Evolutionary conservation across 148 eudicot species (phyloP), one percentile per base, ranked within the genome.

Genomic region (Dianthus caryophyllus): DNA sequence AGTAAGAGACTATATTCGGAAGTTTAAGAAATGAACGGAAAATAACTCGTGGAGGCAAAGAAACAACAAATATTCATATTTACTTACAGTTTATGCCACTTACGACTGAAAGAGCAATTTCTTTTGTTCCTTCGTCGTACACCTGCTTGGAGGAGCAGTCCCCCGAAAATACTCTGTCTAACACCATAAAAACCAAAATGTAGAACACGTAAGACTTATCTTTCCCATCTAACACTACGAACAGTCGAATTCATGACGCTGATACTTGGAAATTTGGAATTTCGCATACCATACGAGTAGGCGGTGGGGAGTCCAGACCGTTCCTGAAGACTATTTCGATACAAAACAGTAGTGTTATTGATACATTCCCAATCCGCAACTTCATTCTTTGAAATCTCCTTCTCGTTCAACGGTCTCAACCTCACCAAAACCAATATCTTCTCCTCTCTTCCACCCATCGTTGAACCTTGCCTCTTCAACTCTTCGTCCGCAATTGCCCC

Each of bases 281-380:
- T 63, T 22, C 20, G 54, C 82, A 72, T 85, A 92, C 97, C 97
- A 79, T 77, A 92, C 70, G 97, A 62, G 69, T 88, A 87, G 21
- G 86, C 90, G 14, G 97, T 87, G 52, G 97, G 97, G 63, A 92
- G 87, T 68, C 91, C 91, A 61, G 97, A 89, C 52, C 97, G 88
- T 79, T 89, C 97, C 76, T 89, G 97, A 66, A 92, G 96, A 78
- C 91, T 89, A 74, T 92, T 92, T 72, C 96, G 69, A 71, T 84
- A 92, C 84, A 92, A 82, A 71, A 92, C 75, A 61, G 85, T 87
- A 56, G 86, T 82, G 22, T 84, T 77, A 63, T 92, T 92, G 72
- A 92, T 92, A 74, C 97, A 92, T 80, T 92, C 97, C 97, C 97
- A 92, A 77, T 92, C 97, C 15, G 91, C 87, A 20, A 85, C 96